Base-by-base conservation (phyloP, 768 basidiomycete genomes). In the Suillus americanus region DNA sequence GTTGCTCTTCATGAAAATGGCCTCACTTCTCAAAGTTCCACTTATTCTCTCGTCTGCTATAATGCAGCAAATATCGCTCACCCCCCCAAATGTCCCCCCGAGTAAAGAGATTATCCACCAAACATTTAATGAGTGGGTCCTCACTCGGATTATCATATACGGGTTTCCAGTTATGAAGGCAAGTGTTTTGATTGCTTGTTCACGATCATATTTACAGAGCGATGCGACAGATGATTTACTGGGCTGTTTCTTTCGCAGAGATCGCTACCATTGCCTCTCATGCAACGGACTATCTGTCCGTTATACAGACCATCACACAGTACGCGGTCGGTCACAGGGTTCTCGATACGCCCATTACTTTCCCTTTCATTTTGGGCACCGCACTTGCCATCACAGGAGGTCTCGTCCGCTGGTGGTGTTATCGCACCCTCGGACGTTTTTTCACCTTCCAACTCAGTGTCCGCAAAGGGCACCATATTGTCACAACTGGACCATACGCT, bases 391-490 rank as follows among this genome's bases (percentile, higher is more conserved):
- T 71, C 12, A 40, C 62, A 33, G 80, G 78, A 3, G 66, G 65
- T 16, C 30, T 68, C 45, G 18, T 77, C 41, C 74, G 77, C 38
- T 38, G 66, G 48, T 43, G 18, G 30, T 76, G 78, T 60, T 76
- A 28, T 68, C 75, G 70, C 62, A 73, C 76, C 10, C 76, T 82
- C 7, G 79, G 79, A 3, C 72, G 72, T 2, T 68, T 80, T 25
- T 82, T 81, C 69, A 82, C 81, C 0, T 82, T 82, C 63, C 79
- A 82, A 57, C 77, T 82, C 51, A 76, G 77, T 43, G 78, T 81
- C 51, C 78, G 75, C 9, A 75, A 74, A 1, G 72, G 78, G 62
- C 81, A 82, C 66, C 71, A 73, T 62, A 77, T 82, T 43, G 71
- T 82, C 62, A 81, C 78, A 2, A 67, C 73, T 18, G 81, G 80